Evolutionary conservation across 1,284 basidiomycete genomes (phyloP).

Genomic region (Baeospora myosura): DNA sequence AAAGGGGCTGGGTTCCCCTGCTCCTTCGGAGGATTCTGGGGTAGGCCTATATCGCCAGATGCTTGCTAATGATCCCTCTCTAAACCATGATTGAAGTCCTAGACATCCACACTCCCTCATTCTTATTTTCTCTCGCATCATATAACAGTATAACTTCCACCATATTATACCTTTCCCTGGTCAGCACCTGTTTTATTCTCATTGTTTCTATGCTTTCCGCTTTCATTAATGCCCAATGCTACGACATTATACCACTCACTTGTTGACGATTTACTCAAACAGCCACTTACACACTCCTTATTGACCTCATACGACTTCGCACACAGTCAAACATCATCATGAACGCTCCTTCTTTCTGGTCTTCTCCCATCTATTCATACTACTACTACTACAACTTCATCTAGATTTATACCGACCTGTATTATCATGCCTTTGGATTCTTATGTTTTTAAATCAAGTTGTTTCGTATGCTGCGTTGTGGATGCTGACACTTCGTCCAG

Average conservation of each 20-base stretch:
- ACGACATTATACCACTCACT: neutral
- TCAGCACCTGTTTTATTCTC: neutral
- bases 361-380: neutral
- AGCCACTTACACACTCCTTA: conserved; percentile 18
- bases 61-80: conserved; percentile 61
- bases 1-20: conserved; percentile 60
- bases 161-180: conserved; percentile 2
- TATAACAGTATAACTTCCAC: conserved; percentile 1
- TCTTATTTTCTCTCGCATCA: conserved; percentile 1
- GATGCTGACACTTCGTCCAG: conserved; percentile 90
- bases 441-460: conserved; percentile 3
- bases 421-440: neutral
- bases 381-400: no score
- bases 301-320: conserved; percentile 14
- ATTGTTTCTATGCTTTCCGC: conserved; percentile 1
- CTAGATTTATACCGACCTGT: conserved; percentile 6
- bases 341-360: conserved; percentile 5
- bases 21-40: conserved; percentile 78
- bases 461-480: conserved; percentile 84
- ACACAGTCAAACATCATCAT: conserved; percentile 16
- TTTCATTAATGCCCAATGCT: neutral
- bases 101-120: conserved; percentile 1
- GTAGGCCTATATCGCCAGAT: conserved; percentile 75
- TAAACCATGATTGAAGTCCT: conserved; percentile 1
- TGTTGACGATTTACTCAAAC: conserved; percentile 4